Percentiles rank a stretch among this genome's conserved stretches.
Conservation (phyloP, 2,329 filamentous ascomycete genomes). For the Xylariaceae sp. region DNA sequence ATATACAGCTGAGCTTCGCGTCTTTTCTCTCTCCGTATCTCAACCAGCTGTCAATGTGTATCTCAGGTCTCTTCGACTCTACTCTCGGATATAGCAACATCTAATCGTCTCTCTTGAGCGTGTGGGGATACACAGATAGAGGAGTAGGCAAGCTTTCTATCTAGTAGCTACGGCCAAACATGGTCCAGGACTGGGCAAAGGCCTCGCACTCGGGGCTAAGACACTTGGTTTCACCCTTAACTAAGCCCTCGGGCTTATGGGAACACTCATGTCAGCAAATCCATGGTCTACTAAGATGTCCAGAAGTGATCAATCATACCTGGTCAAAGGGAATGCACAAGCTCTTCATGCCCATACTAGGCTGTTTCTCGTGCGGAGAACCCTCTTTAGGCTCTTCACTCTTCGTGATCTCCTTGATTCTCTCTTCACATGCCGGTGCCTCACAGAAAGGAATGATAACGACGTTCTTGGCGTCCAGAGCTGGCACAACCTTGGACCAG, state of each 20-base stretch:
- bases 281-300: conserved; percentile 34
- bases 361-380: conserved; percentile 49
- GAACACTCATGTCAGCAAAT: conserved; percentile 66
- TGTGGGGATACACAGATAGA: background rate
- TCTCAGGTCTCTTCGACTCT: too few relatives aligned
- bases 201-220: conserved; percentile 80
- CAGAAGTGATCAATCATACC: conserved; percentile 23
- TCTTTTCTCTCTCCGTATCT: too few relatives aligned
- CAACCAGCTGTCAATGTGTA: too few relatives aligned
- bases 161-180: conserved; percentile 79
- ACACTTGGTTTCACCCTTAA: conserved; percentile 82
- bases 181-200: conserved; percentile 79
- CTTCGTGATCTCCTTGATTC: conserved; percentile 89
- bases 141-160: background rate
- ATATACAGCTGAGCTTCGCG: too few relatives aligned
- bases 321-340: conserved; percentile 76
- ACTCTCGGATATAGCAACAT: too few relatives aligned
- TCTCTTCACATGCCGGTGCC: conserved; percentile 78
- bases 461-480: conserved; percentile 88
- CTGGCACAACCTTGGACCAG: conserved; percentile 89
- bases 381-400: conserved; percentile 62
- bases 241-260: conserved; percentile 67
- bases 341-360: conserved; percentile 64
- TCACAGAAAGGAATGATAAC: conserved; percentile 89
- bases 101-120: background rate